Evolutionary conservation across 2,329 filamentous ascomycete genomes (phyloP), one percentile per base, ranked within the genome.

Genomic region (Lasiodiplodia theobromae): DNA sequence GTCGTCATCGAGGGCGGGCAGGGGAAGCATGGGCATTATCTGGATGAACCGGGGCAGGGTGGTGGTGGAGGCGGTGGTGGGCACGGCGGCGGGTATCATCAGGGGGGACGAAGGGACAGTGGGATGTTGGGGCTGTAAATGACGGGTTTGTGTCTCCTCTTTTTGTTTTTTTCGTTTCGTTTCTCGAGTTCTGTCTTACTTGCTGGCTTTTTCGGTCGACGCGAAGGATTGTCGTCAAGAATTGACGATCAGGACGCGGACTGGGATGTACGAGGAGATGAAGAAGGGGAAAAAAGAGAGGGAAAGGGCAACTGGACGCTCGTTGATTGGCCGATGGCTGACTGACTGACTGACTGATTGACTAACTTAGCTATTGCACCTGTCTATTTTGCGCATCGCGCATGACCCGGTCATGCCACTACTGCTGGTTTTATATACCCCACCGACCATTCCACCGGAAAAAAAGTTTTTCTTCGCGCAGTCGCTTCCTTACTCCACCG

Each of bases 111-210:
- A 31, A 68, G 67, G 51, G 67, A 68, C 23, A 68, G 67, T 34
- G 67, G 67, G 51, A 68, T 68, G 67, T 62, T 68, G 37, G 67
- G 67, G 52, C 14, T 68, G 58, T 68, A 64, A 38, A 34, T 47
- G 44, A 21, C n/a, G n/a, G 44, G 44, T 21, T 12, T 40, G 38
- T 40, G 11, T 40, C 3, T 28, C n/a, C 1, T 54, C 25, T 44
- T 21, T 28, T 16, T 18, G 10, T 12, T 44, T 12, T 18, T 38
- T 25, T 28, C 21, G 54, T 56, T 21, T 56, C 8, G 6, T 28
- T 31, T 56, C 44, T 47, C 44, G 6, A 21, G 31, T 37, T 56
- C 18, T n/a, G 53, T 56, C n/a, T 11, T 34, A 34, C 31, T n/a
- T 47, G n/a, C 18, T 47, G n/a, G 18, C 6, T 47, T n/a, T n/a